Conservation (phyloP, 805 yeast genomes). For the Schizosaccharomyces japonicus region DNA sequence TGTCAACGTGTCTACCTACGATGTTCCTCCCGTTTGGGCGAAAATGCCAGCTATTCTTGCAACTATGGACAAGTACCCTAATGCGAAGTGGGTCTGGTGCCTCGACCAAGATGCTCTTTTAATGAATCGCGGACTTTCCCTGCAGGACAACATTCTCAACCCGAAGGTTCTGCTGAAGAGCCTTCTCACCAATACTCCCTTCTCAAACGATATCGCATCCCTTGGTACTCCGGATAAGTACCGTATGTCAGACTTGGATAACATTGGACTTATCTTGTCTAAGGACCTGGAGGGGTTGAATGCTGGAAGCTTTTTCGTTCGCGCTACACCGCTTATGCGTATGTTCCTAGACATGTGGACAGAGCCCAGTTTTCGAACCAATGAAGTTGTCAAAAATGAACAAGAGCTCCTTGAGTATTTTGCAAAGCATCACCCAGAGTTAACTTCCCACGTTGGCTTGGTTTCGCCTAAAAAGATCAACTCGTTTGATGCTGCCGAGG, state of each 20-base stretch:
- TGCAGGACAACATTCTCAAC: constrained; percentile 13
- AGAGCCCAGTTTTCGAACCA: constrained; percentile 11
- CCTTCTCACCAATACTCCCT: constrained; percentile 7
- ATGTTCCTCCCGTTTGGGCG: constrained; percentile 13
- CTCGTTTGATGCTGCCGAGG: constrained; percentile 11
- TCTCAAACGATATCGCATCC: background rate
- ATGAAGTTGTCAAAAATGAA: constrained; percentile 13
- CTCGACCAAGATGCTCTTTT: constrained; percentile 18
- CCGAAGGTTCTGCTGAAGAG: constrained; percentile 13
- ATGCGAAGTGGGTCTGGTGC: constrained; percentile 21
- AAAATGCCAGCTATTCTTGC: constrained; percentile 17
- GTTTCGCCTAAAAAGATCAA: constrained; percentile 16
- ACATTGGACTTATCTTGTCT: constrained; percentile 13
- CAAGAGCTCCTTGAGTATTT: constrained; percentile 8
- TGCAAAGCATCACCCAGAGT: constrained; percentile 5
- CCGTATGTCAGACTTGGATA: constrained; percentile 7
- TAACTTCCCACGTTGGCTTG: constrained; percentile 12
- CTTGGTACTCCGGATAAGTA: background rate
- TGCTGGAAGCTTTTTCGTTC: constrained; percentile 16
- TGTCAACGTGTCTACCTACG: constrained; percentile 12
- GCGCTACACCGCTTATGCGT: constrained; percentile 11
- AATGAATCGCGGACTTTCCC: constrained; percentile 15
- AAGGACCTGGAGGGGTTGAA: constrained; percentile 15
- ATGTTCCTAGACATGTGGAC: constrained; percentile 15
- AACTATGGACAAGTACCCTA: constrained; percentile 15